phyloP scores from a whole-genome alignment of 208 protist genomes.

The Leishmania mexicana region DNA sequence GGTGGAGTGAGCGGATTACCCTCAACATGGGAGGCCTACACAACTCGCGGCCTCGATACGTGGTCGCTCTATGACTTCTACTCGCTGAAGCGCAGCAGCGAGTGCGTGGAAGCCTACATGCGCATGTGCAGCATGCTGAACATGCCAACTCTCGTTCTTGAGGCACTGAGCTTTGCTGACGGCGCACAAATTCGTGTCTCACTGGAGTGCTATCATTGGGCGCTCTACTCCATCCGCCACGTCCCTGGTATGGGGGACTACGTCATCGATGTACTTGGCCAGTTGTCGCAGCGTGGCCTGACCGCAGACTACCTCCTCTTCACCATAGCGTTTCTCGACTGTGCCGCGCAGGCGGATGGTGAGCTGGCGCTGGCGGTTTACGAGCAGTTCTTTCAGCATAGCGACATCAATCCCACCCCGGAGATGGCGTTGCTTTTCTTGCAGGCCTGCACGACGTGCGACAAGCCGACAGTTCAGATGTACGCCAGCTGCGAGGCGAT shows the following conservation, averaged over 20 bases:
- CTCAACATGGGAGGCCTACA: conserved; percentile 14
- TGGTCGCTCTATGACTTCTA: conserved; percentile 93
- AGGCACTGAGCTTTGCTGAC: conserved; percentile 74
- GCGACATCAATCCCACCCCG: conserved; percentile 80
- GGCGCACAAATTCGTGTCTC: conserved; percentile 53
- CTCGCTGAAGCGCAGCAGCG: conserved; percentile 50
- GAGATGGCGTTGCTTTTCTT: conserved; percentile 82
- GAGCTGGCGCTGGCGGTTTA: conserved; percentile 80
- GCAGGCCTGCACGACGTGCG: conserved; percentile 73
- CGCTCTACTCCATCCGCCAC: conserved; percentile 73
- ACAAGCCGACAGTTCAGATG: conserved; percentile 66
- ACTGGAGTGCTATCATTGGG: conserved; percentile 78
- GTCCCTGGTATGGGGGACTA: conserved; percentile 77
- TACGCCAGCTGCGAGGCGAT: conserved; percentile 46
- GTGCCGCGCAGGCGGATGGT: conserved; percentile 74
- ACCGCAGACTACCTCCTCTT: conserved; percentile 81
- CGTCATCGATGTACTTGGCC: conserved; percentile 72
- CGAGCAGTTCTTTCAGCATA: conserved; percentile 62
- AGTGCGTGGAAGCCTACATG: conserved; percentile 75
- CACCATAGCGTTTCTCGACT: conserved; percentile 79
- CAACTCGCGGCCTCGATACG: conserved; percentile 67
- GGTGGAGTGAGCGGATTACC: not conserved
- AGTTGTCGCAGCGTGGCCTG: conserved; percentile 73
- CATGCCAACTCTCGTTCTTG: conserved; percentile 62
- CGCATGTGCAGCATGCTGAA: conserved; percentile 64